Evolutionary conservation across 2,329 filamentous ascomycete species (phyloP), one percentile per base, ranked within the genome.

Genomic region (Bipolaris oryzae): DNA sequence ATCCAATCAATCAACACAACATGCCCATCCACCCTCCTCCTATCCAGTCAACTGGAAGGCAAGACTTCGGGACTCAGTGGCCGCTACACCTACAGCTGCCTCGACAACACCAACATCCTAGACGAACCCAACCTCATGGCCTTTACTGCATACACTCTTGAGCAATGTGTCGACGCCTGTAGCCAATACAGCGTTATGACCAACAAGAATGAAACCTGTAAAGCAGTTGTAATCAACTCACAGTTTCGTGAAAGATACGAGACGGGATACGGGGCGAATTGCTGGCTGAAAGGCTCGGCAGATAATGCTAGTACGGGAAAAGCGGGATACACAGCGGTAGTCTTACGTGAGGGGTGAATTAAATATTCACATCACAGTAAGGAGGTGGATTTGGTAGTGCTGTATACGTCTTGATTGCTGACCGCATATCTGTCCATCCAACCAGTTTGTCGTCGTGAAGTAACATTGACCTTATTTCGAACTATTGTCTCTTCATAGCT

Each of bases 81-180:
- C 13, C 20, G 7, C 15, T 57, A 57, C 41, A 25, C 5, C 3
- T 57, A 57, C 37, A 54, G 18, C 33, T 57, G 55, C 15, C 55
- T 45, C 10, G 50, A 50, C n/a, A 55, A 25, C 13, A 50, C 44
- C 33, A 57, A 55, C 25, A 50, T 57, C 21, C 39, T 53, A 2
- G 34, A 49, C 13, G n/a, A 35, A 15, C 21, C 20, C 6, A 23
- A 35, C 13, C 44, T 57, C 34, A 46, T 54, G 38, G 21, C 31
- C 10, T 55, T 57, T 13, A 57, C 45, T 1, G 50, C 50, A 38
- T 57, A 57, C 18, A 57, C 41, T 1, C 28, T 55, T 16, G 44
- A 57, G 34, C 55, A 54, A 41, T 57, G 55, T 33, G 41, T 54
- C 20, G 50, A 57, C 6, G 39, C 55, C 3, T 57, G 50, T 15